A percentile compares a stretch with the other conserved stretches of the same genome.
Evolutionary conservation across 2,329 filamentous ascomycete species (phyloP).

Genomic region (Fusarium musae): DNA sequence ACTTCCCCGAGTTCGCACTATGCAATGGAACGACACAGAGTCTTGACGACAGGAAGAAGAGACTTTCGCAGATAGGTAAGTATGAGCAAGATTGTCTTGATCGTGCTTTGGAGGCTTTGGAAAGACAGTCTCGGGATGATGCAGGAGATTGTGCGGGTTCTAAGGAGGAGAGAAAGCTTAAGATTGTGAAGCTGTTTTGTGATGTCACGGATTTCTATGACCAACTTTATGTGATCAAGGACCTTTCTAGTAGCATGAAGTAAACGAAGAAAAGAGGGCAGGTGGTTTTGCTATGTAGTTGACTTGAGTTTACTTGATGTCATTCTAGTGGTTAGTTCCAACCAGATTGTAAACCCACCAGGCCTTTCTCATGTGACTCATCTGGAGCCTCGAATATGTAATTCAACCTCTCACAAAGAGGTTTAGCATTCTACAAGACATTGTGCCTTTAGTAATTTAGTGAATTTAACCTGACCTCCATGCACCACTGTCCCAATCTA

Average conservation of each 20-base stretch:
- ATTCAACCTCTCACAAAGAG: fast-evolving
- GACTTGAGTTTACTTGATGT: too few relatives aligned
- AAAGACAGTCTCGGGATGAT: too few relatives aligned
- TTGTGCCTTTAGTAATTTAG: fast-evolving
- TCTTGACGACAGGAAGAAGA: background rate
- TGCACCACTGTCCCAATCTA: fast-evolving
- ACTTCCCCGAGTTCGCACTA: background rate
- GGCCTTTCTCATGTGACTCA: fast-evolving
- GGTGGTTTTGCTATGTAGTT: fast-evolving
- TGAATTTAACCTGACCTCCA: fast-evolving
- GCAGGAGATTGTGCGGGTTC: too few relatives aligned
- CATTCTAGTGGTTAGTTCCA: too few relatives aligned
- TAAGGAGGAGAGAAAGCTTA: background rate
- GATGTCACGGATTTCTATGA: background rate
- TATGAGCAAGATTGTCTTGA: background rate
- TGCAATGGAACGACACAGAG: fast-evolving
- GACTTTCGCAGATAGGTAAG: background rate
- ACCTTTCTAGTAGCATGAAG: background rate
- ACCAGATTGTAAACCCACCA: too few relatives aligned
- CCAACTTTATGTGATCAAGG: slow-evolving; percentile 1
- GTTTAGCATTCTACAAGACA: fast-evolving
- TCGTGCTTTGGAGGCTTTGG: background rate
- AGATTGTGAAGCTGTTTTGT: background rate
- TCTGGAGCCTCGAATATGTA: fast-evolving
- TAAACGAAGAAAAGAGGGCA: too few relatives aligned